Evolutionary conservation across 2,329 filamentous ascomycete genomes (phyloP).

Genomic region (Fusarium neocosmosporiellum): DNA sequence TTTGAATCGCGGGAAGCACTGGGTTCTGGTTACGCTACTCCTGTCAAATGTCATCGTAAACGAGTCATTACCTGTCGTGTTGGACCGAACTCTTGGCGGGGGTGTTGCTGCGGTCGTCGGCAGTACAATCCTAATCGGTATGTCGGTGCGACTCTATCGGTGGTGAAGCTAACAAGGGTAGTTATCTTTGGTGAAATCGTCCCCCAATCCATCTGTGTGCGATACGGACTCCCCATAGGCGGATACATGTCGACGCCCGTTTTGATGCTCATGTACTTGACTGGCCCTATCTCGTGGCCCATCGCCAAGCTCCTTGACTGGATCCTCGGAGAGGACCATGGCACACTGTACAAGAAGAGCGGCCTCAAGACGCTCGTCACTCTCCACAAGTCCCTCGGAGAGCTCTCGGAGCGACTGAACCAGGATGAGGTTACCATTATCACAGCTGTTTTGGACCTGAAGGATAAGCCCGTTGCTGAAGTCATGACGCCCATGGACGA

Average conservation of each 20-base stretch:
- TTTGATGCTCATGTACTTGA: conserved; percentile 88
- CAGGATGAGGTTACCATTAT: conserved; percentile 99
- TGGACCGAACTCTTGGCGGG: conserved; percentile 92
- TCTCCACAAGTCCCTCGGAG: conserved; percentile 90
- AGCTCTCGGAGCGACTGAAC: conserved; percentile 88
- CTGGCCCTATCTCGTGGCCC: conserved; percentile 91
- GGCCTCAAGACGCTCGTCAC: conserved; percentile 96
- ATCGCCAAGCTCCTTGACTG: conserved; percentile 95
- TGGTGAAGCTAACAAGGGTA: conserved; percentile 52
- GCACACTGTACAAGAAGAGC: conserved; percentile 97
- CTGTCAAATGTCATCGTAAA: conserved; percentile 98
- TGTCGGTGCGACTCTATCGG: conserved; percentile 39
- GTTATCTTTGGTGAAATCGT: conserved; percentile 98
- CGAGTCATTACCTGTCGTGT: conserved; percentile 92
- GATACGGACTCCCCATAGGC: conserved; percentile 94
- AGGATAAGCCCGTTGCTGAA: conserved; percentile 92
- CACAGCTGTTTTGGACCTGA: conserved; percentile 93
- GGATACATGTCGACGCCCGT: conserved; percentile 94
- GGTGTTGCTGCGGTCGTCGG: conserved; percentile 94
- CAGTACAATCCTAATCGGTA: conserved; percentile 94
- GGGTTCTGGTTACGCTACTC: conserved; percentile 94
- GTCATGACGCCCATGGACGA: conserved; percentile 99
- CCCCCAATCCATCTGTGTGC: conserved; percentile 95
- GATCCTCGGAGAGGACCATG: conserved; percentile 93
- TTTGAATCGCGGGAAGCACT: conserved; percentile 91